phyloP scores from a whole-genome alignment of 768 basidiomycete genomes.

The Phanerodontia chrysosporium region DNA sequence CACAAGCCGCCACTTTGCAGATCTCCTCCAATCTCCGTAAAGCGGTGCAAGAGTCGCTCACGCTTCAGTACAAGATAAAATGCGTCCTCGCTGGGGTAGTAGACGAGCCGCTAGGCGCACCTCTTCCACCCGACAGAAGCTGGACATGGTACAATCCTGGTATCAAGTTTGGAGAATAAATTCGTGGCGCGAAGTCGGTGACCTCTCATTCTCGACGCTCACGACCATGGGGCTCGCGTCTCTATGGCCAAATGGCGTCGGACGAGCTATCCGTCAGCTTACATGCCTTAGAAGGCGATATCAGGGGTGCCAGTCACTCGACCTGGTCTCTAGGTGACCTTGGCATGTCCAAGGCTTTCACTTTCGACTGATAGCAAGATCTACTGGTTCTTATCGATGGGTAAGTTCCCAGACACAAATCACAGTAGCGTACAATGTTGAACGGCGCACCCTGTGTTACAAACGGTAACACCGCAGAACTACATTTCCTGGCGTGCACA shows the following conservation, averaged over 20 bases:
- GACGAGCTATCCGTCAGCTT: background rate
- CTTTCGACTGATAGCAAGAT: background rate
- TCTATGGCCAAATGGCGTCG: background rate
- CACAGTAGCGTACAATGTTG: too few relatives aligned
- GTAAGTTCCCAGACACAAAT: background rate
- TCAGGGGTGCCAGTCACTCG: background rate
- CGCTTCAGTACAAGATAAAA: background rate
- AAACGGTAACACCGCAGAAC: background rate
- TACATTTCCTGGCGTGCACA: background rate
- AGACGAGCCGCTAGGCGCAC: background rate
- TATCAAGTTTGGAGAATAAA: background rate
- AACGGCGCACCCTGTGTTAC: too few relatives aligned
- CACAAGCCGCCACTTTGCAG: too few relatives aligned
- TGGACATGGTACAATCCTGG: background rate
- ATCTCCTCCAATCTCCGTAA: background rate
- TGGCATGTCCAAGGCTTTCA: background rate
- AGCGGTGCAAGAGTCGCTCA: background rate
- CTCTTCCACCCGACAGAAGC: background rate
- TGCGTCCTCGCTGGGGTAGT: background rate
- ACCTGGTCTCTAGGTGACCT: background rate
- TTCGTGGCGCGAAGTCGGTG: background rate
- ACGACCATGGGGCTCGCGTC: background rate
- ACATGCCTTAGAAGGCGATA: background rate
- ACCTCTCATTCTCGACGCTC: background rate
- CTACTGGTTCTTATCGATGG: background rate